Base-by-base conservation (phyloP, 2,329 filamentous ascomycete species). In the Ophiostoma tasmaniense region DNA sequence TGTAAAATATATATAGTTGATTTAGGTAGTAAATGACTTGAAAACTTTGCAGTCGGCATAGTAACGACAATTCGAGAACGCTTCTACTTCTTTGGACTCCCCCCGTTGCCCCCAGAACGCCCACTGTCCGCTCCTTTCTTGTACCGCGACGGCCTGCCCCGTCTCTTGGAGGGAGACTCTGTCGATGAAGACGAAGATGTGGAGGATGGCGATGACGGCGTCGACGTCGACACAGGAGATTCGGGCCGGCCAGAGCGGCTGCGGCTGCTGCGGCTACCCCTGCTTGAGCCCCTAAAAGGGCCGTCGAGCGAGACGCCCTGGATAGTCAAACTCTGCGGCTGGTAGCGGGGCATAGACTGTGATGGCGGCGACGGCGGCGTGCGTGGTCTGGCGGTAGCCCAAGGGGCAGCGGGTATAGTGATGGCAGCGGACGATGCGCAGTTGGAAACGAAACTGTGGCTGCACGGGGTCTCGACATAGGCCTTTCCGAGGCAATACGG, bases 391-490 rank as follows among this genome's bases (percentile, higher is more conserved):
- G 5, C 61, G 8, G 64, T 30, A 11, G 45, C 35, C 62, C 62
- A 64, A 4, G 50, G 37, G 3, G 67, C 37, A 11, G 55, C 42
- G 28, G 30, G 62, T 7, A 20, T 64, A 28, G 14, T 55, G 20
- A 39, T 17, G 22, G 65, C 25, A 1, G 65, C 28, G 2, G 33
- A 13, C 11, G 8, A 5, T 22, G 28, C 42, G 4, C 35, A 25
- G 25, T 30, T 35, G 3, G 66, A 20, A 0, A 10, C 30, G 25
- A 52, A 55, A 28, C 45, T 67, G 64, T 70, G 67, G 7, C 13
- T 13, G 25, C 72, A 73, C 2, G 70, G 68, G 5, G 61, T n/a
- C 20, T 70, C 71, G 7, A 71, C 66, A 30, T 68, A 72, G 4
- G 71, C 71, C 13, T 28, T 42, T 11, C 72, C 69, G 17, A 70